Evolutionary conservation across 306 rosid genomes (phyloP).

Genomic region (Vigna reflexopilosa): DNA sequence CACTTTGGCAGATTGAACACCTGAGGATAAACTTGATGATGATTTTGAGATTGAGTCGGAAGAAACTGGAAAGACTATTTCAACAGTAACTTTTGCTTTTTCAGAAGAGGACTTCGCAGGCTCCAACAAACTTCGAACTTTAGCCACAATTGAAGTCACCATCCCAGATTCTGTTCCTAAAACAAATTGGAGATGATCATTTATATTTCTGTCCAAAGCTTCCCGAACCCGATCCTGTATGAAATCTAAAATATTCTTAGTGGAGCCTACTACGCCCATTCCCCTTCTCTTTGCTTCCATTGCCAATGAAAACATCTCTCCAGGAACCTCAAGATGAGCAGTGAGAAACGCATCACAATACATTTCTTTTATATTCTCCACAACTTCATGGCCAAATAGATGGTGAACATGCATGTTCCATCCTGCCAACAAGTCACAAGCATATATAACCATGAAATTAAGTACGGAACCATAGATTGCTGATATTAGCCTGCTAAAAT

Average conservation of each 20-base stretch:
- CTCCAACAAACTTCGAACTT: constrained; percentile 71
- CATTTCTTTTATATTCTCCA: constrained; percentile 87
- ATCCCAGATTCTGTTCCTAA: constrained; percentile 97
- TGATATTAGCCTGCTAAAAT: constrained; percentile 9
- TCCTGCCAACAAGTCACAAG: constrained; percentile 59
- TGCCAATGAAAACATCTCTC: constrained; percentile 98
- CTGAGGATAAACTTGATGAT: constrained; percentile 56
- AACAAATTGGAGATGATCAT: constrained; percentile 89
- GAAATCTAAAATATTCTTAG: too few species aligned
- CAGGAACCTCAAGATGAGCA: constrained; percentile 98
- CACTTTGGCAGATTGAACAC: constrained; percentile 48
- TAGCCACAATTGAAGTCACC: constrained; percentile 92
- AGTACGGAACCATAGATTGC: constrained; percentile 20
- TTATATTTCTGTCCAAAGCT: constrained; percentile 69
- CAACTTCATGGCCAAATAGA: constrained; percentile 94
- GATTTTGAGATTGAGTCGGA: constrained; percentile 83
- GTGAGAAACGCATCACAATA: constrained; percentile 95
- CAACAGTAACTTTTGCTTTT: constrained; percentile 70
- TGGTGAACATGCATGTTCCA: constrained; percentile 97
- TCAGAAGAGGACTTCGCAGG: constrained; percentile 54
- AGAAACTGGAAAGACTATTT: constrained; percentile 95
- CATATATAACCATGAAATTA: constrained; percentile 42
- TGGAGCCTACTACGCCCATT: constrained; percentile 61
- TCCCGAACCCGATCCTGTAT: too few species aligned
- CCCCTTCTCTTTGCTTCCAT: constrained; percentile 99